These are phyloP conservation scores for Scedosporium boydii DNA, from an alignment of 2,329 filamentous ascomycete genomes.

Conservation along the genomic window DNA sequence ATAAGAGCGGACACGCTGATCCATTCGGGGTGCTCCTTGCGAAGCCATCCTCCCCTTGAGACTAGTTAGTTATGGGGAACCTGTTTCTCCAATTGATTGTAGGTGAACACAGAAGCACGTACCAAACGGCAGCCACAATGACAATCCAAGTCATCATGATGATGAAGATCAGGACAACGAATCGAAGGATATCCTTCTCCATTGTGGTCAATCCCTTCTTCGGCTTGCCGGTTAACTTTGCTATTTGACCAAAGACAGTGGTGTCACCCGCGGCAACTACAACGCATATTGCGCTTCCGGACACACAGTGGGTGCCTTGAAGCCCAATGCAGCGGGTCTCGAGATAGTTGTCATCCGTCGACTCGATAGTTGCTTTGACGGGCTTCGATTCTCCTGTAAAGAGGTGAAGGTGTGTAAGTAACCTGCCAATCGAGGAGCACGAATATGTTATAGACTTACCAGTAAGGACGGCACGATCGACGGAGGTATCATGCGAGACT, in stretches of 20 bases:
- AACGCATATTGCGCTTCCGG: constrained; percentile 55
- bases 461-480: constrained; percentile 63
- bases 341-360: constrained; percentile 52
- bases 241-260: constrained; percentile 69
- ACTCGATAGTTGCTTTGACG: constrained; percentile 53
- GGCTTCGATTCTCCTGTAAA: constrained; percentile 52
- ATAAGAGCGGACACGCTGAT: constrained; percentile 66
- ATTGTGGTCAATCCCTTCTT: constrained; percentile 59
- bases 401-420: too few species aligned
- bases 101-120: too few species aligned
- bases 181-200: constrained; percentile 63
- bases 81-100: too few species aligned
- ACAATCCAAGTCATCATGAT: constrained; percentile 41
- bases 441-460: too few species aligned
- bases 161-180: constrained; percentile 66
- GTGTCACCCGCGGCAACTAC: constrained; percentile 63
- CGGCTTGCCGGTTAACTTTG: constrained; percentile 60
- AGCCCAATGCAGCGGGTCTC: constrained; percentile 69
- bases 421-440: too few species aligned
- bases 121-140: neutral
- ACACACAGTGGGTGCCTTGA: constrained; percentile 70
- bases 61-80: constrained; percentile 9
- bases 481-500: constrained; percentile 58
- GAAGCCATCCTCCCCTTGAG: constrained; percentile 54
- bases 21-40: constrained; percentile 55